Conservation (phyloP, 202 grass and related monocot genomes). For the Digitaria exilis region DNA sequence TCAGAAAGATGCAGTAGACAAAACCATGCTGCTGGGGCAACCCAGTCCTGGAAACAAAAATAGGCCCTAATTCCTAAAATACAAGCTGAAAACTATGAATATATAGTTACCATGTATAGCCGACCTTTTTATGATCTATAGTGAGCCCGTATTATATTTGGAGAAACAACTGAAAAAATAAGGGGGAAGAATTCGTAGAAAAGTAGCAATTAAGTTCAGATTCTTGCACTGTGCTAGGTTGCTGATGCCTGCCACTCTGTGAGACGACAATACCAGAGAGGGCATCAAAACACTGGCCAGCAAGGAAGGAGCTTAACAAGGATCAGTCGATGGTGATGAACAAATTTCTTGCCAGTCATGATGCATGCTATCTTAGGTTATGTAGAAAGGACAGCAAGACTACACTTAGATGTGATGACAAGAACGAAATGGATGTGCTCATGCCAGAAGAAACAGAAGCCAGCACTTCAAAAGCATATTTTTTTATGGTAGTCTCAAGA, state of each 20-base stretch:
- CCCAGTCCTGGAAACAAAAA: background rate
- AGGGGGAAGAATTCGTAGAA: background rate
- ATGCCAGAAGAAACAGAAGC: conserved; percentile 29
- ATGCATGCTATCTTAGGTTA: conserved; percentile 10
- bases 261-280: background rate
- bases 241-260: background rate
- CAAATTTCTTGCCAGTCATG: conserved; percentile 29
- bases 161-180: background rate
- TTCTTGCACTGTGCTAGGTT: background rate
- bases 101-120: background rate
- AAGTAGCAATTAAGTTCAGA: background rate
- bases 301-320: background rate
- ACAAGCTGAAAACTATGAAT: background rate
- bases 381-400: conserved; percentile 17
- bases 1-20: background rate
- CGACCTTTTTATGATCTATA: background rate
- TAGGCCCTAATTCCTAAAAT: background rate
- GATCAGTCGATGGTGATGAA: conserved; percentile 13
- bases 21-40: background rate
- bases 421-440: conserved; percentile 6
- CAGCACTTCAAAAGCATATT: conserved; percentile 36
- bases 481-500: conserved; percentile 23
- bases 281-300: background rate
- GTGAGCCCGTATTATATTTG: background rate
- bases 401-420: conserved; percentile 1